These are phyloP conservation scores for Malus orientalis DNA, from an alignment of 306 rosid genomes.

Conservation along the genomic window DNA sequence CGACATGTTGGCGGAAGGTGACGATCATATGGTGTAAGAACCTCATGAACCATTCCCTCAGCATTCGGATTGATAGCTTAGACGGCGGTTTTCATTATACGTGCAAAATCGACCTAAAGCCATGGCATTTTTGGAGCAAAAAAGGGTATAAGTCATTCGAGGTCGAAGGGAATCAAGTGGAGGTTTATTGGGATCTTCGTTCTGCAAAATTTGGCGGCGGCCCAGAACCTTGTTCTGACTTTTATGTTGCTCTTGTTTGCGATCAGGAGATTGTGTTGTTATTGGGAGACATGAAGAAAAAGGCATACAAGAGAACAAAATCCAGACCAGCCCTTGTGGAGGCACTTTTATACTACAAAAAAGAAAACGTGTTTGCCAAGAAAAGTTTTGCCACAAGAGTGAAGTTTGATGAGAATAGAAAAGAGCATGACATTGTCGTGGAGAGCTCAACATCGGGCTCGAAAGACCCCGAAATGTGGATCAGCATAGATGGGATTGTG, in stretches of 20 bases:
- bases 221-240: slow-evolving; percentile 66
- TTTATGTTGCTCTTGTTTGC: slow-evolving; percentile 54
- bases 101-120: slow-evolving; percentile 73
- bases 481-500: slow-evolving; percentile 80
- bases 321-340: slow-evolving; percentile 43
- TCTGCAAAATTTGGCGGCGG: slow-evolving; percentile 49
- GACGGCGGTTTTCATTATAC: slow-evolving; percentile 45
- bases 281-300: slow-evolving; percentile 74
- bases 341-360: slow-evolving; percentile 43
- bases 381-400: slow-evolving; percentile 64
- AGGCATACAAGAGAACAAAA: slow-evolving; percentile 80
- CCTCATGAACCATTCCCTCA: slow-evolving; percentile 56
- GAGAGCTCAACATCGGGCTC: slow-evolving; percentile 54
- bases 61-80: slow-evolving; percentile 42
- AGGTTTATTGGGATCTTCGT: slow-evolving; percentile 75
- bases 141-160: slow-evolving; percentile 65
- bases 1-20: slow-evolving; percentile 54
- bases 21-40: slow-evolving; percentile 66
- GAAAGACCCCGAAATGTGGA: slow-evolving; percentile 89
- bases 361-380: slow-evolving; percentile 78
- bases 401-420: slow-evolving; percentile 45
- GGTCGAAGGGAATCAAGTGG: slow-evolving; percentile 47
- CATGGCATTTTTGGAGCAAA: slow-evolving; percentile 83
- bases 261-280: slow-evolving; percentile 71
- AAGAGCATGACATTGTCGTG: slow-evolving; percentile 67